Conservation (phyloP, 2,329 filamentous ascomycete species). For the Bipolaris oryzae region DNA sequence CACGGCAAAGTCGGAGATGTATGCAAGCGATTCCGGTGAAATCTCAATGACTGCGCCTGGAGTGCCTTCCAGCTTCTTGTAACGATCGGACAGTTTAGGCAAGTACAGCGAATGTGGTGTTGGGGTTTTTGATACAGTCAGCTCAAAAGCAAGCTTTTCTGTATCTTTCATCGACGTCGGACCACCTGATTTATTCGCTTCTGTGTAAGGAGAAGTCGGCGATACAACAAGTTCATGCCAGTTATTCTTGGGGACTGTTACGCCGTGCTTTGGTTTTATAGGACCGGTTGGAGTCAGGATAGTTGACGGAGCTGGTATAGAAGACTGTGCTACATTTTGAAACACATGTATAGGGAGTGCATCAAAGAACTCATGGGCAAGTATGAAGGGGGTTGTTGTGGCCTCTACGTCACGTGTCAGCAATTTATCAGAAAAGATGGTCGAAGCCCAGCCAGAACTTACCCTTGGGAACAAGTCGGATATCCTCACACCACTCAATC, state of each 20-base stretch:
- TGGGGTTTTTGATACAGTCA: conserved; percentile 74
- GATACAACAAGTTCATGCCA: conserved; percentile 54
- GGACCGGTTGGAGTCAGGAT: conserved; percentile 58
- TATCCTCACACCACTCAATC: conserved; percentile 90
- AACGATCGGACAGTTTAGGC: conserved; percentile 79
- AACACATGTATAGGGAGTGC: conserved; percentile 96
- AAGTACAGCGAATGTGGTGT: conserved; percentile 87
- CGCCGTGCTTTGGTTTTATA: conserved; percentile 49
- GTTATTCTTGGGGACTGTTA: conserved; percentile 45
- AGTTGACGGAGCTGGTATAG: conserved; percentile 47
- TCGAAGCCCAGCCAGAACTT: conserved; percentile 33
- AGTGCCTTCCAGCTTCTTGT: conserved; percentile 72
- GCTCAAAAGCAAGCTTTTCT: conserved; percentile 78
- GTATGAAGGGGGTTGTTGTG: conserved; percentile 83
- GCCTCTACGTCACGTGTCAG: conserved; percentile 56
- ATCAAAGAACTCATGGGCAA: conserved; percentile 98
- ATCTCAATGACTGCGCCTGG: conserved; percentile 81
- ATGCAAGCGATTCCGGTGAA: conserved; percentile 83
- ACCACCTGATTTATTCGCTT: conserved; percentile 45
- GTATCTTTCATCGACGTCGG: conserved; percentile 19
- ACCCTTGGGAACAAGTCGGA: conserved; percentile 79
- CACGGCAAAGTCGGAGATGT: conserved; percentile 78
- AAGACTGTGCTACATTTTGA: conserved; percentile 67
- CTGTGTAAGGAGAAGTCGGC: conserved; percentile 47
- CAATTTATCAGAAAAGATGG: neutral